phyloP scores from a whole-genome alignment of 768 basidiomycete genomes.

The Sarcomyxa edulis region DNA sequence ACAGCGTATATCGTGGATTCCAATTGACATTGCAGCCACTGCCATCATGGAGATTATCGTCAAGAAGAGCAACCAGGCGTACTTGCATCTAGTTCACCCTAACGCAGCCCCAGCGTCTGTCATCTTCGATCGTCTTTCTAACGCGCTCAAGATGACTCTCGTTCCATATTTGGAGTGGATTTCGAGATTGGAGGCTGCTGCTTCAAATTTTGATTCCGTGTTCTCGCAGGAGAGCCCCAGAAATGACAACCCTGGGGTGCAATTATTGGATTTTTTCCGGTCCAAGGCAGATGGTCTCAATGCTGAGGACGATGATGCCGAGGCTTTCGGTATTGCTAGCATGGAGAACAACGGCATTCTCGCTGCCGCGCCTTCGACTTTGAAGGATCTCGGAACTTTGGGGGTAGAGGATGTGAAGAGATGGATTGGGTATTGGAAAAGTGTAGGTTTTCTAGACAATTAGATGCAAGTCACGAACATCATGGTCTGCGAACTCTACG shows the following conservation, averaged over 20 bases:
- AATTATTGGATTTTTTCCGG: slow-evolving; percentile 23
- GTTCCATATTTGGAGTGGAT: slow-evolving; percentile 27
- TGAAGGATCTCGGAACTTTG: neutral
- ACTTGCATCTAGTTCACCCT: slow-evolving; percentile 23
- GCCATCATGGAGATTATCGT: slow-evolving; percentile 20
- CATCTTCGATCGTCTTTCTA: slow-evolving; percentile 15
- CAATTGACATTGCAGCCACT: slow-evolving; percentile 22
- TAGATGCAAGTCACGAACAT: no score
- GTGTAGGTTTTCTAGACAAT: slow-evolving; percentile 3
- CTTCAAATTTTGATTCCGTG: slow-evolving; percentile 2
- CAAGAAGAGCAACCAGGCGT: slow-evolving; percentile 3
- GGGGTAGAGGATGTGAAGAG: slow-evolving; percentile 1
- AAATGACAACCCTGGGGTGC: slow-evolving; percentile 18
- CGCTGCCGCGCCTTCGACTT: slow-evolving; percentile 5
- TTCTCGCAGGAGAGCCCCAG: slow-evolving; percentile 6
- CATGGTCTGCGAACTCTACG: no score
- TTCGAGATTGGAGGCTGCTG: slow-evolving; percentile 13
- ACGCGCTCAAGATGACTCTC: slow-evolving; percentile 18
- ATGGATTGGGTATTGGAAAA: slow-evolving; percentile 3
- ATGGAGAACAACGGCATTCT: slow-evolving; percentile 10
- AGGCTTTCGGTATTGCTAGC: slow-evolving; percentile 17
- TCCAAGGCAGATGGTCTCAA: slow-evolving; percentile 10
- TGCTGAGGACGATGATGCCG: slow-evolving; percentile 10
- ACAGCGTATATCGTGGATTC: slow-evolving; percentile 23
- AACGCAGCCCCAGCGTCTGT: slow-evolving; percentile 16